These are phyloP conservation scores for Fusarium stilboides DNA, from an alignment of 2,329 filamentous ascomycete species.

Conservation along the genomic window DNA sequence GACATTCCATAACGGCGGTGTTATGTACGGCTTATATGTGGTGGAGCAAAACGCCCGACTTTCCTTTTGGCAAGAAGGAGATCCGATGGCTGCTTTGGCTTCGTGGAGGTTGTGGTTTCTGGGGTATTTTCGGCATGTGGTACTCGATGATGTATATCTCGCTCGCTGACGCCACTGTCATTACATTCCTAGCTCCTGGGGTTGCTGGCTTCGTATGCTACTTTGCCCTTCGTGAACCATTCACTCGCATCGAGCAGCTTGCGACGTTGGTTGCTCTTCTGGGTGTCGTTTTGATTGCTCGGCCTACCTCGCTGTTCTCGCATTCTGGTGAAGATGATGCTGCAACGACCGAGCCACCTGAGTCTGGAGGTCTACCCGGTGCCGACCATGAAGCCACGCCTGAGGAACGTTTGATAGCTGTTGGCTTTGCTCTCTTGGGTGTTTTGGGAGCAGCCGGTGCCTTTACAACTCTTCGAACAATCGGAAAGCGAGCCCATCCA, in stretches of 20 bases:
- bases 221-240: conserved; percentile 80
- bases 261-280: conserved; percentile 81
- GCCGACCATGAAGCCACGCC: conserved; percentile 65
- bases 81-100: conserved; percentile 78
- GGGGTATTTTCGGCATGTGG: conserved; percentile 85
- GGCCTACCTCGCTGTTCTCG: conserved; percentile 73
- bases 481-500: conserved; percentile 84
- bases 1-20: conserved; percentile 81
- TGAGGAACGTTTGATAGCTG: conserved; percentile 77
- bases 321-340: conserved; percentile 36
- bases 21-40: conserved; percentile 82
- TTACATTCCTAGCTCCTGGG: conserved; percentile 87
- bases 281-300: conserved; percentile 87
- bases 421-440: conserved; percentile 80
- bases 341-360: conserved; percentile 36
- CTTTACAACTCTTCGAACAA: conserved; percentile 82
- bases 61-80: conserved; percentile 77
- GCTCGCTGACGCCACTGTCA: conserved; percentile 88
- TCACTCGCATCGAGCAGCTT: conserved; percentile 82
- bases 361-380: conserved; percentile 47
- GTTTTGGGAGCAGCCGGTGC: conserved; percentile 83
- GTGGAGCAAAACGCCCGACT: conserved; percentile 75
- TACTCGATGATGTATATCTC: conserved; percentile 80
- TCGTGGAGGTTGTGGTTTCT: conserved; percentile 79
- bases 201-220: conserved; percentile 86